A percentile compares a stretch with the other conserved stretches of the same genome.
These are phyloP conservation scores for Cucumis variabilis DNA, from an alignment of 331 rosid species.

Conservation along the genomic window DNA sequence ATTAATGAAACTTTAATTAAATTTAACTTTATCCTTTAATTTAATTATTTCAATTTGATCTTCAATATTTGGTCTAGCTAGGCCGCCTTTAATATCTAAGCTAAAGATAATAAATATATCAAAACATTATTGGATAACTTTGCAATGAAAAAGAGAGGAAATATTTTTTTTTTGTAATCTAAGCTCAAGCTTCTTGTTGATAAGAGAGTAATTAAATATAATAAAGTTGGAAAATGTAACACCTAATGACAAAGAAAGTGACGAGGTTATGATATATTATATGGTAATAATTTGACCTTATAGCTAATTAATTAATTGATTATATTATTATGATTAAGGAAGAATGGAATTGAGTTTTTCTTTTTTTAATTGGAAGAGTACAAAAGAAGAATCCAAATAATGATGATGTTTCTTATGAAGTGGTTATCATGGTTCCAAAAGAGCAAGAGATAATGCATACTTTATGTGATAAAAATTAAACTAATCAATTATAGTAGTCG, in stretches of 20 bases:
- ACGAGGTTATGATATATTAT: constrained; percentile 6
- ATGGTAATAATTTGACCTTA: not conserved
- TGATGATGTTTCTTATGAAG: constrained; percentile 1
- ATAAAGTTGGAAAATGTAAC: not conserved
- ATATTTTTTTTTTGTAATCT: not conserved
- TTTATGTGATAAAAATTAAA: not conserved
- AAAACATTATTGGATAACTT: not conserved
- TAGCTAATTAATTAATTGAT: not conserved
- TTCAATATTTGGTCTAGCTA: not conserved
- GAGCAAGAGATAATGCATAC: not conserved
- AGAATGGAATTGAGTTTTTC: not conserved
- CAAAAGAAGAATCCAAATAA: constrained; percentile 26
- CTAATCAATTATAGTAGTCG: not conserved
- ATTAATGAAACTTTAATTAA: constrained; percentile 13
- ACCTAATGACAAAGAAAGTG: not conserved
- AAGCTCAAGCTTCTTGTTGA: not conserved
- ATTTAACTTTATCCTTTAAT: not conserved
- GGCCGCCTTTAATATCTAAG: not conserved
- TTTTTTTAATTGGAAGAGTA: not conserved
- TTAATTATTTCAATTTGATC: not conserved
- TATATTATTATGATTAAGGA: not conserved
- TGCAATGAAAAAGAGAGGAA: not conserved
- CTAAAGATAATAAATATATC: not conserved
- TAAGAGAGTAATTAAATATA: not conserved
- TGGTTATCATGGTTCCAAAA: constrained; percentile 14